A percentile compares a stretch with the other conserved stretches of the same genome.
Conservation (phyloP, 1,284 basidiomycete species). For the Apiotrichum gamsii region DNA sequence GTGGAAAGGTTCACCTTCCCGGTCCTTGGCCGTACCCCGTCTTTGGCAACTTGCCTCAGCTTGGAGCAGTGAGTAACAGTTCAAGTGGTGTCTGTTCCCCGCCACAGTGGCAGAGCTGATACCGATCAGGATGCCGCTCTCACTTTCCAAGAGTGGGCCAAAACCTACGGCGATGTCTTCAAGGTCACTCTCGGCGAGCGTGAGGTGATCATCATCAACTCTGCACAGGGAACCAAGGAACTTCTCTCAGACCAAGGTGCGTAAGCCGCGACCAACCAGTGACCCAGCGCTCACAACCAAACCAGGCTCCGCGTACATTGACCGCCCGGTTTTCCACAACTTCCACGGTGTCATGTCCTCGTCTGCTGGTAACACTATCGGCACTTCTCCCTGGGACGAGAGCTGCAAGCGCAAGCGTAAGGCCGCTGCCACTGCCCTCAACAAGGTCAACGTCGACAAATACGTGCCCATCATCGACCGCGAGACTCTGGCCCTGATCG, state of each 20-base stretch:
- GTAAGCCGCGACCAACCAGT: no score
- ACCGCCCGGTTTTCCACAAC: conserved; percentile 18
- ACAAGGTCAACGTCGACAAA: conserved; percentile 11
- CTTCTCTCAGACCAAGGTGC: conserved; percentile 15
- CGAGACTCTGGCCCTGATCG: conserved; percentile 17
- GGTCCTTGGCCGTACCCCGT: conserved; percentile 13
- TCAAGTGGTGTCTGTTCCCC: not conserved
- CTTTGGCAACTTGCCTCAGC: conserved; percentile 13
- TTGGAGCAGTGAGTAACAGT: conserved; percentile 8
- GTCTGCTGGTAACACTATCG: conserved; percentile 16
- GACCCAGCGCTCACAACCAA: no score
- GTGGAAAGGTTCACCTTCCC: conserved; percentile 17
- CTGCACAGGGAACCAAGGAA: conserved; percentile 17
- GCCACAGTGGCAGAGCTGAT: not conserved
- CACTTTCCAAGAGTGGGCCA: conserved; percentile 16
- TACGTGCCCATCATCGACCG: conserved; percentile 20
- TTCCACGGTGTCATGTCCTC: conserved; percentile 14
- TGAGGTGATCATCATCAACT: conserved; percentile 19
- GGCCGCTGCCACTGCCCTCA: conserved; percentile 17
- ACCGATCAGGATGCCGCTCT: conserved; percentile 8
- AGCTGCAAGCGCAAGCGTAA: conserved; percentile 19
- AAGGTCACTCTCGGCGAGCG: conserved; percentile 21
- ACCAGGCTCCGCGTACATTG: conserved; percentile 17
- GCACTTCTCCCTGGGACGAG: conserved; percentile 20
- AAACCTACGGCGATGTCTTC: conserved; percentile 19